A percentile compares a stretch with the other conserved stretches of the same genome.
phyloP scores from a whole-genome alignment of 108 stramenopile species.

The Chaetoceros tenuissimus region DNA sequence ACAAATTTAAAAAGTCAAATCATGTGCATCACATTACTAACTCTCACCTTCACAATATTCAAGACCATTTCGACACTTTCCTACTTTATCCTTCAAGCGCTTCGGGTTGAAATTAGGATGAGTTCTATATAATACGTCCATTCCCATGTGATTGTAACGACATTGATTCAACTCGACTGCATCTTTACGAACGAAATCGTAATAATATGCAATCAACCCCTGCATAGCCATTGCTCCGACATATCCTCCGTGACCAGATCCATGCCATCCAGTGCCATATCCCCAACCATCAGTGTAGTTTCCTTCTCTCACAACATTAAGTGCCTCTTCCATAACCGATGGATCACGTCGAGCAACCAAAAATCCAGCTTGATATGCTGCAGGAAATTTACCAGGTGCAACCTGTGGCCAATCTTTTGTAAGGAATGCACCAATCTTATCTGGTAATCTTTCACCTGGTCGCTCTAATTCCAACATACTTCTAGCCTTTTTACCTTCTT shows the following conservation, averaged over 20 bases:
- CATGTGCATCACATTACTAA: too few species aligned
- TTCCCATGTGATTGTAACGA: slow-evolving; percentile 47
- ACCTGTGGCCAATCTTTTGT: slow-evolving; percentile 43
- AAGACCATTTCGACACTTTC: slow-evolving; percentile 24
- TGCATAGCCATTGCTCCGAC: slow-evolving; percentile 62
- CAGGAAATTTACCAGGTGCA: slow-evolving; percentile 31
- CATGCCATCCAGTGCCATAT: slow-evolving; percentile 40
- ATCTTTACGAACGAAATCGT: slow-evolving; percentile 37
- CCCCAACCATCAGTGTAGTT: slow-evolving; percentile 31
- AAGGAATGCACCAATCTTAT: slow-evolving; percentile 36
- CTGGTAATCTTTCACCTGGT: slow-evolving; percentile 26
- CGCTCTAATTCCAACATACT: slow-evolving; percentile 20
- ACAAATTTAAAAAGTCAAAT: too few species aligned
- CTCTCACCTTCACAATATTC: slow-evolving; percentile 24
- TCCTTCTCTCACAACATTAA: slow-evolving; percentile 36
- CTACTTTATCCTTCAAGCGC: background rate
- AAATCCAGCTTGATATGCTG: slow-evolving; percentile 54
- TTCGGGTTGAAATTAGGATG: slow-evolving; percentile 4
- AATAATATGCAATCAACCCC: slow-evolving; percentile 55
- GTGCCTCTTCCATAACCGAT: slow-evolving; percentile 32
- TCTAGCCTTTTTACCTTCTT: slow-evolving; percentile 13
- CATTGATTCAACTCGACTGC: slow-evolving; percentile 58
- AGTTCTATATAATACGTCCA: slow-evolving; percentile 13
- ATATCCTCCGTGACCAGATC: slow-evolving; percentile 30
- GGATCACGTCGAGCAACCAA: slow-evolving; percentile 28